Conservation (phyloP, 140 eudicot species). For the Bidens hawaiensis region DNA sequence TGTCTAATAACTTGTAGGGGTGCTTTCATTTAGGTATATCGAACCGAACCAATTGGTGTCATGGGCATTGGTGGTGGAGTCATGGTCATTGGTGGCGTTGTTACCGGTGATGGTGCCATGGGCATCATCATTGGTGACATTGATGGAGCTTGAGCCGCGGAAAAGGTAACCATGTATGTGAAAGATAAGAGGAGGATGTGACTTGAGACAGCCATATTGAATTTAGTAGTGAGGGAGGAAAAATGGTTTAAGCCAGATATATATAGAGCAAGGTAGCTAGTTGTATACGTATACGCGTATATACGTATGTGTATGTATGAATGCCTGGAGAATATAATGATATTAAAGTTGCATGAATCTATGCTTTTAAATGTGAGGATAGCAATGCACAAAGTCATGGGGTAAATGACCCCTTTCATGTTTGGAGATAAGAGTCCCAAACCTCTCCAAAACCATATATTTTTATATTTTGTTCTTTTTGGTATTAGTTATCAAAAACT, state of each 20-base stretch:
- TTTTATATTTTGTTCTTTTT: neutral
- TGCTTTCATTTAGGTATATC: too few relatives aligned
- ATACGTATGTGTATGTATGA: neutral
- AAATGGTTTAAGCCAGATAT: neutral
- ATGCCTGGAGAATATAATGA: neutral
- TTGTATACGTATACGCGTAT: neutral
- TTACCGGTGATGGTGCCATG: neutral
- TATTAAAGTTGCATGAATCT: neutral
- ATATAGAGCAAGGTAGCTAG: neutral
- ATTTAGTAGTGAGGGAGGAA: neutral
- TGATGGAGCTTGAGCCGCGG: conserved; percentile 8
- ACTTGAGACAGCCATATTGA: neutral
- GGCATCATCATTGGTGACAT: neutral
- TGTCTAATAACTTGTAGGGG: too few relatives aligned
- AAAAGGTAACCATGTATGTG: neutral
- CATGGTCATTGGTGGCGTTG: neutral
- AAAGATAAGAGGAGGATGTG: conserved; percentile 4
- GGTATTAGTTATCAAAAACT: neutral
- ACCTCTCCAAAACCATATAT: neutral
- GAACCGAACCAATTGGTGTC: too few relatives aligned
- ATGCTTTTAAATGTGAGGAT: conserved; percentile 6
- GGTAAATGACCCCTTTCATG: conserved; percentile 2
- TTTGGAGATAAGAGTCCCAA: neutral
- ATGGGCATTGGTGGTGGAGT: neutral
- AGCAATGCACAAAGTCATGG: neutral